phyloP scores from a whole-genome alignment of 2,329 filamentous ascomycete species.

The Cephalotrichum gorgonifer region DNA sequence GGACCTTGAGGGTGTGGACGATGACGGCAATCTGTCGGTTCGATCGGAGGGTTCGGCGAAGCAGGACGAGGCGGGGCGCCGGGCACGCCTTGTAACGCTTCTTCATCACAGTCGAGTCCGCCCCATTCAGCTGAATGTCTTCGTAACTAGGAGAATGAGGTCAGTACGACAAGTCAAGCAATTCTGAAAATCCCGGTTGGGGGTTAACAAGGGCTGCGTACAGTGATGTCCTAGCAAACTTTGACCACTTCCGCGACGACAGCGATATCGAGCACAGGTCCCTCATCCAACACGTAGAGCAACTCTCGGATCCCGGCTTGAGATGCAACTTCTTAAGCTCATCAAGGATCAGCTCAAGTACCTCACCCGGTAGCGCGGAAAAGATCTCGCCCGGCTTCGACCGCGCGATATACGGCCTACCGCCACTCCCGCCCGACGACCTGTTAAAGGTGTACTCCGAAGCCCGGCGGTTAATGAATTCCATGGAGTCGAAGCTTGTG shows the following conservation, averaged over 20 bases:
- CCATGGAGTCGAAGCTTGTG: conserved; percentile 29
- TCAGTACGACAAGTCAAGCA: background rate
- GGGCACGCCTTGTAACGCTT: conserved; percentile 45
- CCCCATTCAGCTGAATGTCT: conserved; percentile 47
- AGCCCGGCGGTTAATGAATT: conserved; percentile 15
- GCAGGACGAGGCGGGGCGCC: conserved; percentile 42
- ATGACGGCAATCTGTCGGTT: conserved; percentile 41
- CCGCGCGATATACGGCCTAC: conserved; percentile 23
- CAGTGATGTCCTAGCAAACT: conserved; percentile 38
- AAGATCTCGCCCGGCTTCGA: conserved; percentile 41
- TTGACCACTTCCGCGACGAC: conserved; percentile 40
- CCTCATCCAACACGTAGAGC: conserved; percentile 56
- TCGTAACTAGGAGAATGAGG: conserved; percentile 32
- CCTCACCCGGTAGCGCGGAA: conserved; percentile 45
- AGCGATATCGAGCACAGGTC: conserved; percentile 43
- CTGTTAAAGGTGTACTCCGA: conserved; percentile 12
- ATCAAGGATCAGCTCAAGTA: conserved; percentile 44
- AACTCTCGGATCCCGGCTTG: conserved; percentile 35
- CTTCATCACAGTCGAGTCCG: conserved; percentile 43
- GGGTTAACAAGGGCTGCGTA: conserved; percentile 22
- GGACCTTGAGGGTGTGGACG: conserved; percentile 48
- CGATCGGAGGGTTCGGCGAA: conserved; percentile 46
- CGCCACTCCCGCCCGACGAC: conserved; percentile 13
- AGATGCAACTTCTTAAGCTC: conserved; percentile 43
- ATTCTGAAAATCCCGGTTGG: background rate